A percentile compares a stretch with the other conserved stretches of the same genome.
Conservation (phyloP, 129 eudicot genomes). For the Rutidosis leptorrhynchoides region DNA sequence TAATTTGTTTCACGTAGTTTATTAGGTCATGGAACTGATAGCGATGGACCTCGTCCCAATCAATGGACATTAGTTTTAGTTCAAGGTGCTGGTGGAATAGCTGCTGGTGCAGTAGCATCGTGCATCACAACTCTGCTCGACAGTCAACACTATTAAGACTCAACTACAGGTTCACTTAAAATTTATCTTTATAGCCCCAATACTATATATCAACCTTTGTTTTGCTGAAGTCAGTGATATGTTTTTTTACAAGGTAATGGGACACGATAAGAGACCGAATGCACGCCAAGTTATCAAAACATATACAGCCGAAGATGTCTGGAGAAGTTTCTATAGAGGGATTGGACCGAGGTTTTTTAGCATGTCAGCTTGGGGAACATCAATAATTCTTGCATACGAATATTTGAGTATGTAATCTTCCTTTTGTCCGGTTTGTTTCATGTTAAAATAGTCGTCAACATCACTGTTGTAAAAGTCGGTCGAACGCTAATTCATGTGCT, state of each 20-base stretch:
- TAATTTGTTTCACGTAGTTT: constrained; percentile 32
- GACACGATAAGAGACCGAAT: constrained; percentile 63
- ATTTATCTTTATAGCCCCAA: not conserved
- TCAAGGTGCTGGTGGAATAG: constrained; percentile 89
- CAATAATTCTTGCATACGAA: constrained; percentile 95
- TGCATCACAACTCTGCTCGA: constrained; percentile 91
- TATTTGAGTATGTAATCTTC: constrained; percentile 64
- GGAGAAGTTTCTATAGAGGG: constrained; percentile 87
- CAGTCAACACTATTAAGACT: constrained; percentile 93
- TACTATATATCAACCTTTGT: not conserved
- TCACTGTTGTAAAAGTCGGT: too few relatives aligned
- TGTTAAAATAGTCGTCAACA: too few relatives aligned
- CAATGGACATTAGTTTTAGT: constrained; percentile 49
- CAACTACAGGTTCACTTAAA: constrained; percentile 65
- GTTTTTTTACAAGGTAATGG: constrained; percentile 60
- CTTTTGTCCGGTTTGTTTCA: not conserved
- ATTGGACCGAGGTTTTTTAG: constrained; percentile 98
- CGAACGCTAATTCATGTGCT: too few relatives aligned
- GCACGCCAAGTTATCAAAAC: constrained; percentile 66
- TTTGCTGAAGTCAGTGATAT: too few relatives aligned
- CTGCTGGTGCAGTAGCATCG: constrained; percentile 86
- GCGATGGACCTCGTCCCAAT: constrained; percentile 44
- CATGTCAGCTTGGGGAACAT: constrained; percentile 99
- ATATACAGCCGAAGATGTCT: constrained; percentile 80
- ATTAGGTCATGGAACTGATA: constrained; percentile 55